Evolutionary conservation across 345 rosid species (phyloP).

Genomic region (Eucalyptus guilfoylei): DNA sequence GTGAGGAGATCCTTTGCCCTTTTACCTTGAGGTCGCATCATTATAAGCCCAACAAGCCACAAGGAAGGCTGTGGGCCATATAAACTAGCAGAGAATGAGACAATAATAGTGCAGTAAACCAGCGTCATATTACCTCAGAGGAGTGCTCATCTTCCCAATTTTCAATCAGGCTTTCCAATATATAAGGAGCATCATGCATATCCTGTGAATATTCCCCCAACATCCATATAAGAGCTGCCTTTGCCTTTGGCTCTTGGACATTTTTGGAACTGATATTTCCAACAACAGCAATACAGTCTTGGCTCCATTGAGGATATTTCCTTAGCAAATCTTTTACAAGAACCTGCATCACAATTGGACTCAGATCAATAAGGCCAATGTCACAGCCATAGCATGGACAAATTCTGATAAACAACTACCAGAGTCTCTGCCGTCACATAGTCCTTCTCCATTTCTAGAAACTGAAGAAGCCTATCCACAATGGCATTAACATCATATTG

Average conservation of each 20-base stretch:
- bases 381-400: not conserved
- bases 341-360: constrained; percentile 35
- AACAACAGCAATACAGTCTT: constrained; percentile 98
- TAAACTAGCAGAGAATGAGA: not conserved
- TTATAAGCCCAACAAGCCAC: not conserved
- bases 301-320: constrained; percentile 99
- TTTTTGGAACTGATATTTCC: constrained; percentile 93
- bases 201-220: constrained; percentile 98
- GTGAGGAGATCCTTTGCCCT: not conserved
- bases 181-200: constrained; percentile 93
- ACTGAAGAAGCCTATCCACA: constrained; percentile 99
- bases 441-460: constrained; percentile 99
- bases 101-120: not conserved
- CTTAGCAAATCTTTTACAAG: constrained; percentile 95
- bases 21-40: not conserved
- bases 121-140: constrained; percentile 43
- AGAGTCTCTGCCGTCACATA: constrained; percentile 96
- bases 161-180: constrained; percentile 74
- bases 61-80: not conserved
- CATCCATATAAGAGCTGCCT: constrained; percentile 99
- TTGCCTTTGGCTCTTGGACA: constrained; percentile 93
- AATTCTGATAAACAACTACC: constrained; percentile 22
- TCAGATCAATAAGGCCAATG: not conserved
- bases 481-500: constrained; percentile 99
- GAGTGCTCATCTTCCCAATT: constrained; percentile 98